phyloP scores from a whole-genome alignment of 208 protist species.

The Perkinsela sp. region DNA sequence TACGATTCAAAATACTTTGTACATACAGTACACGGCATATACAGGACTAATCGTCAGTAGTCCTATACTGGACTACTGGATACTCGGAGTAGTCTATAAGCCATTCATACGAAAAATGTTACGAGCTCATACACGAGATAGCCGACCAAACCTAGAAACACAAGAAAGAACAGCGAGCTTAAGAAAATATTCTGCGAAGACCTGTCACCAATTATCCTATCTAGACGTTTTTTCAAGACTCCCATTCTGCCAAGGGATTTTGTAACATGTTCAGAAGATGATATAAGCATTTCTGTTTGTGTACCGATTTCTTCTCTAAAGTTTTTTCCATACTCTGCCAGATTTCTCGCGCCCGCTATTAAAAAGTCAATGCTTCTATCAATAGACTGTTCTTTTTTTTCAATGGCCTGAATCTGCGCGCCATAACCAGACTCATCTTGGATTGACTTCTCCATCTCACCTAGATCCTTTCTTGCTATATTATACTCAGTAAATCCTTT shows the following conservation, averaged over 20 bases:
- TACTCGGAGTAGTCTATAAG: not conserved
- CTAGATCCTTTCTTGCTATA: not conserved
- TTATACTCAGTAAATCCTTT: not conserved
- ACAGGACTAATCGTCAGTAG: not conserved
- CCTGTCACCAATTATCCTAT: not conserved
- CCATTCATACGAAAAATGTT: not conserved
- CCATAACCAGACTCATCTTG: no score
- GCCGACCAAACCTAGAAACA: not conserved
- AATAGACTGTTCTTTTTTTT: not conserved
- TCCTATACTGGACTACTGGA: not conserved
- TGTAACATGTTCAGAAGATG: not conserved
- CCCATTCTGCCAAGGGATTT: not conserved
- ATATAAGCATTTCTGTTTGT: not conserved
- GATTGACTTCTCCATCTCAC: not conserved
- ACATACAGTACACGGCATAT: no score
- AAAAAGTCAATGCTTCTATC: not conserved
- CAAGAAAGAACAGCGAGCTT: not conserved
- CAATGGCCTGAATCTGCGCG: not conserved
- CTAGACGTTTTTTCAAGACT: not conserved
- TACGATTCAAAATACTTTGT: no score
- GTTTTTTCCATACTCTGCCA: not conserved
- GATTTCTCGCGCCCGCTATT: not conserved
- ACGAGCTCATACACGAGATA: not conserved
- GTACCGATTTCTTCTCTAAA: not conserved
- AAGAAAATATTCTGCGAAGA: not conserved